phyloP scores from a whole-genome alignment of 768 basidiomycete genomes.

The Porphyrellus cyaneotinctus region DNA sequence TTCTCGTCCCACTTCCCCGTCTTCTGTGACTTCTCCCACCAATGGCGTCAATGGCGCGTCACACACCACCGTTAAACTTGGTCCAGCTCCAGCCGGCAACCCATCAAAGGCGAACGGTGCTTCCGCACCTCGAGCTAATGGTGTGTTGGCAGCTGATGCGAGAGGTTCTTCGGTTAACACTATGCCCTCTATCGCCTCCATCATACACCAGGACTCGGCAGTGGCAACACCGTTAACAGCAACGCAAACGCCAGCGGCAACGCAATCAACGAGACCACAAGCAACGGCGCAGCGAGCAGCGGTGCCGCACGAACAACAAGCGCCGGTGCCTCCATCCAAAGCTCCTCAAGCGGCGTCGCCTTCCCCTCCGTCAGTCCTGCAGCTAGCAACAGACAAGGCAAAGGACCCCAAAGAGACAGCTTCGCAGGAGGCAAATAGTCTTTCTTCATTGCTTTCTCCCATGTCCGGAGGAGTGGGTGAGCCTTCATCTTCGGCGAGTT shows the following conservation, averaged over 20 bases:
- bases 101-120: conserved; percentile 21
- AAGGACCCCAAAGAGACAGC: conserved; percentile 7
- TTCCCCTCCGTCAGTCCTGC: not conserved
- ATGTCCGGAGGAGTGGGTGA: conserved; percentile 26
- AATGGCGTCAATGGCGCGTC: conserved; percentile 11
- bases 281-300: not conserved
- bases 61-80: conserved; percentile 17
- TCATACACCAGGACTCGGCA: conserved; percentile 10
- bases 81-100: conserved; percentile 15
- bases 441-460: not conserved
- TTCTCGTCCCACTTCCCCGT: conserved; percentile 26
- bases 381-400: conserved; percentile 5
- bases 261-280: not conserved
- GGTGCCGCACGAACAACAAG: not conserved
- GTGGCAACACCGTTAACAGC: not conserved
- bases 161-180: conserved; percentile 22
- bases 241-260: not conserved
- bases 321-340: not conserved
- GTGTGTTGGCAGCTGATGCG: conserved; percentile 30
- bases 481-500: conserved; percentile 32
- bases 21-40: conserved; percentile 3
- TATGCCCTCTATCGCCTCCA: conserved; percentile 17
- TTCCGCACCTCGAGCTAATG: conserved; percentile 23
- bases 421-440: not conserved
- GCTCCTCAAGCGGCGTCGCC: not conserved